Percentiles rank a stretch among this genome's conserved stretches.
Evolutionary conservation across 768 basidiomycete genomes (phyloP).

Genomic region (Strobilomyces confusus): DNA sequence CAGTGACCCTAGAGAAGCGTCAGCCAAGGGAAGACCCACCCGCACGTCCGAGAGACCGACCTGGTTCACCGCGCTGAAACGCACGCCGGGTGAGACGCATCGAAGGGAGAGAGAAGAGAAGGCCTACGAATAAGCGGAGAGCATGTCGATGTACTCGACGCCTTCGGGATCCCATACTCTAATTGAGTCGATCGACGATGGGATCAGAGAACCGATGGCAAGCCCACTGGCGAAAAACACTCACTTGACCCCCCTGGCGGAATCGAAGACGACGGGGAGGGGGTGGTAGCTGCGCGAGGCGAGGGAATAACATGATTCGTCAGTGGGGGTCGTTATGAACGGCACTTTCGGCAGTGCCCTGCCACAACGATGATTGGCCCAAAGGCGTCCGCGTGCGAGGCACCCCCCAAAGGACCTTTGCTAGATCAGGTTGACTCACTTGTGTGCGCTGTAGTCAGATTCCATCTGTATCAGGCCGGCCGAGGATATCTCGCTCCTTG

Average conservation of each 20-base stretch:
- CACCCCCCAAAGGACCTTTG: slow-evolving; percentile 1
- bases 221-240: slow-evolving; percentile 39
- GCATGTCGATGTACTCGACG: slow-evolving; percentile 95
- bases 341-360: slow-evolving; percentile 11
- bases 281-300: slow-evolving; percentile 83
- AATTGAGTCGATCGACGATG: slow-evolving; percentile 4
- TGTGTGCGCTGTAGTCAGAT: slow-evolving; percentile 81
- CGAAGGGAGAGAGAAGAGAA: slow-evolving; percentile 3
- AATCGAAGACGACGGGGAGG: slow-evolving; percentile 90
- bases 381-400: slow-evolving; percentile 12
- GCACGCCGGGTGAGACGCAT: slow-evolving; percentile 1
- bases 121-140: slow-evolving; percentile 94
- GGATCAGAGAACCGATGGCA: neutral
- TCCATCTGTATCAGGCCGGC: slow-evolving; percentile 76
- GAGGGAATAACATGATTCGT: slow-evolving; percentile 38
- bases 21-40: too few species aligned
- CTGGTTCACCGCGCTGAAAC: slow-evolving; percentile 74
- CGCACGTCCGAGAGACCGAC: slow-evolving; percentile 6
- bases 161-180: slow-evolving; percentile 95
- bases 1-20: too few species aligned
- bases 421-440: slow-evolving; percentile 50
- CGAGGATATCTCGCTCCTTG: slow-evolving; percentile 41
- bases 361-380: slow-evolving; percentile 18
- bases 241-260: slow-evolving; percentile 85
- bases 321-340: slow-evolving; percentile 17